These are phyloP conservation scores for Spathaspora passalidarum DNA, from an alignment of 805 yeast species.

Conservation along the genomic window DNA sequence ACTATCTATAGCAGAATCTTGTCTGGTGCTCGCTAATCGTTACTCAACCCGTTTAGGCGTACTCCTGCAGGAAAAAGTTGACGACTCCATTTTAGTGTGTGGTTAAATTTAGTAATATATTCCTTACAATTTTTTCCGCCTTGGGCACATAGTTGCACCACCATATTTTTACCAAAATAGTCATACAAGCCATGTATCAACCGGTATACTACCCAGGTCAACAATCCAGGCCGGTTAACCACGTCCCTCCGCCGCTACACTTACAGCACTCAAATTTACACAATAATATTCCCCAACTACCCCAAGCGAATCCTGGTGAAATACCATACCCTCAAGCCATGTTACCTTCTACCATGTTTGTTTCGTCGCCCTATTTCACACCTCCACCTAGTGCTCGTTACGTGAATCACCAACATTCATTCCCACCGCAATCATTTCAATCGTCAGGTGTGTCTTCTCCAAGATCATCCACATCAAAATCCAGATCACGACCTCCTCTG, in stretches of 20 bases:
- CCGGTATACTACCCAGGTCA: slow-evolving; percentile 4
- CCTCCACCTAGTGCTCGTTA: slow-evolving; percentile 19
- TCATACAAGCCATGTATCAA: slow-evolving; percentile 8
- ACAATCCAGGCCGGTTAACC: slow-evolving; percentile 1
- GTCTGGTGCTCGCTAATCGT: no score
- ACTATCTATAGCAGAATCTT: no score
- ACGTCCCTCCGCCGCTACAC: slow-evolving; percentile 5
- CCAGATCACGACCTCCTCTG: slow-evolving; percentile 10
- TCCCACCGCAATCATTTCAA: slow-evolving; percentile 14
- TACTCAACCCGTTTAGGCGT: no score
- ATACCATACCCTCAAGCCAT: slow-evolving; percentile 56
- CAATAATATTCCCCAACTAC: background rate
- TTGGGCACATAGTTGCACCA: no score
- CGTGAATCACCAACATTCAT: slow-evolving; percentile 6
- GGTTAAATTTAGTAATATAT: no score
- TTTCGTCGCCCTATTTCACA: slow-evolving; percentile 59
- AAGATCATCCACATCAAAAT: slow-evolving; percentile 5
- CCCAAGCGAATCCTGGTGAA: slow-evolving; percentile 50
- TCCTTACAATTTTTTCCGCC: no score
- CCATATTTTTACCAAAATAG: no score
- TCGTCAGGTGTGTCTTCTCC: slow-evolving; percentile 11
- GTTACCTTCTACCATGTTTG: slow-evolving; percentile 59
- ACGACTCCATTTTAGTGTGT: no score
- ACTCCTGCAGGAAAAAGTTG: no score
- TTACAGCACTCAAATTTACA: slow-evolving; percentile 1